phyloP scores from a whole-genome alignment of 345 rosid species.

The Bruguiera parviflora region DNA sequence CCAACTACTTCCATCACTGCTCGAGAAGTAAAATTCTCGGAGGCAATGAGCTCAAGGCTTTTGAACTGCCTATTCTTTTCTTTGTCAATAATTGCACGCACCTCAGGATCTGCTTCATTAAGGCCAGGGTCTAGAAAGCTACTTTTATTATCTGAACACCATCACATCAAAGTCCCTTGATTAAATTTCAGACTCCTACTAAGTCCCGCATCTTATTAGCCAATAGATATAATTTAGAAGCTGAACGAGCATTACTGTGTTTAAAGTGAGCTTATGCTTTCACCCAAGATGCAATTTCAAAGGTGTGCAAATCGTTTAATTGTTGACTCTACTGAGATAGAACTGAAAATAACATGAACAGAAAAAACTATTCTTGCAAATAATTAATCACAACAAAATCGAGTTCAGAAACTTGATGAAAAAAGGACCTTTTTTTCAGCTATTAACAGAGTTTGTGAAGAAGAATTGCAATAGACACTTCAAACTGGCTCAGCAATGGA shows the following conservation, averaged over 20 bases:
- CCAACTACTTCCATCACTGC: conserved; percentile 98
- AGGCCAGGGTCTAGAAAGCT: conserved; percentile 54
- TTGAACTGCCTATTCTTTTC: conserved; percentile 85
- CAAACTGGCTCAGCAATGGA: too few species aligned
- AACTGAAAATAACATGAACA: too few species aligned
- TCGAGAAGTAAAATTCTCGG: conserved; percentile 87
- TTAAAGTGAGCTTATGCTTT: background rate
- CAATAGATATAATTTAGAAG: background rate
- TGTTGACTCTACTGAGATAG: background rate
- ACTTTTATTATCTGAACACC: conserved; percentile 40
- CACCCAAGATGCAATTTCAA: background rate
- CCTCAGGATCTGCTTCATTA: conserved; percentile 74
- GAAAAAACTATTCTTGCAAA: too few species aligned
- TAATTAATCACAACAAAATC: too few species aligned
- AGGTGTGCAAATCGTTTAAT: background rate
- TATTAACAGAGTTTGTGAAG: too few species aligned
- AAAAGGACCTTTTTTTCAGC: too few species aligned
- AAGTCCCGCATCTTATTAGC: background rate
- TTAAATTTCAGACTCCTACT: background rate
- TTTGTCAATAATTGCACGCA: conserved; percentile 51
- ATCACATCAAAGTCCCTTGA: conserved; percentile 2
- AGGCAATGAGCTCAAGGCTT: conserved; percentile 92
- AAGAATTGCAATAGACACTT: too few species aligned
- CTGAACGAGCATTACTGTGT: background rate
- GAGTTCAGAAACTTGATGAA: too few species aligned